phyloP scores from a whole-genome alignment of 495 filamentous ascomycete genomes.

The Pyrenopolyporus hunteri region DNA sequence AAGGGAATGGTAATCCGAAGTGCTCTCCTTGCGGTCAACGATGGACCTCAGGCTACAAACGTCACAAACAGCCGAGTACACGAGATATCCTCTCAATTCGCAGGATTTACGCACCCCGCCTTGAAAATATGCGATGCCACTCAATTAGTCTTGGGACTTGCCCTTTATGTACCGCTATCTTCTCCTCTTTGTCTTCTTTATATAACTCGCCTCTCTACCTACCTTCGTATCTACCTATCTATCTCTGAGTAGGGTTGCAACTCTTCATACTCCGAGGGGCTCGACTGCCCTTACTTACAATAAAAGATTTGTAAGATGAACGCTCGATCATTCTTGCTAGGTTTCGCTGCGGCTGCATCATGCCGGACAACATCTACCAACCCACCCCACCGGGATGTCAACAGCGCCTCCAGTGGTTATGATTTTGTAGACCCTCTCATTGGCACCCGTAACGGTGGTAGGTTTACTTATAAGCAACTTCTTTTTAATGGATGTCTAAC shows the following conservation, averaged over 20 bases:
- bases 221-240: background rate
- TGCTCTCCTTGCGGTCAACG: conserved; percentile 1
- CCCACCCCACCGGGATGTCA: conserved; percentile 1
- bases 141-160: conserved; percentile 17
- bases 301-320: conserved; percentile 25
- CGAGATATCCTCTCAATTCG: conserved; percentile 25
- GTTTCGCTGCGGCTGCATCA: conserved; percentile 22
- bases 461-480: conserved; percentile 60
- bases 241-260: background rate
- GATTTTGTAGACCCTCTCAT: conserved; percentile 62
- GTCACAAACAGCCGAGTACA: conserved; percentile 15
- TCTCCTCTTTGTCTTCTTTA: conserved; percentile 16
- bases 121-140: conserved; percentile 32
- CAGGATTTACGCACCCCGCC: conserved; percentile 26
- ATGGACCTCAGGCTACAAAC: background rate
- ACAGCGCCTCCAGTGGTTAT: conserved; percentile 27
- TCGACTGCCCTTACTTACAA: conserved; percentile 13
- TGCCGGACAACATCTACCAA: conserved; percentile 15
- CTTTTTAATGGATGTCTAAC: background rate
- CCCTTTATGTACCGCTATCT: conserved; percentile 16
- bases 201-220: background rate
- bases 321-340: conserved; percentile 29
- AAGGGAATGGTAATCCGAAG: conserved; percentile 25
- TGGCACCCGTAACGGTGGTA: conserved; percentile 64
- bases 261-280: background rate